Base-by-base conservation (phyloP, 768 basidiomycete genomes). In the Pulveroboletus sp. region DNA sequence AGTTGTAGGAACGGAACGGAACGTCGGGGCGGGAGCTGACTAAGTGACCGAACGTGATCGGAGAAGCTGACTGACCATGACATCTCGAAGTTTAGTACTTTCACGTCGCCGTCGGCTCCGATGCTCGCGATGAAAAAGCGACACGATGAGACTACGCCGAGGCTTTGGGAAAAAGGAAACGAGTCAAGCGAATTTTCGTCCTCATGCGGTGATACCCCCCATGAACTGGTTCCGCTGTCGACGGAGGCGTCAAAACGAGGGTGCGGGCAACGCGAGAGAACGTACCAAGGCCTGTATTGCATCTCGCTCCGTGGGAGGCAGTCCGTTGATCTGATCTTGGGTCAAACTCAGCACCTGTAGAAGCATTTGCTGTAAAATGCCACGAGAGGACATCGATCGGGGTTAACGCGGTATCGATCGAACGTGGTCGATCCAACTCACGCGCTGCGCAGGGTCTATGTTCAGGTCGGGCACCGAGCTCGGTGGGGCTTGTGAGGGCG, bases 301-400 rank as follows among this genome's bases (percentile, higher is more conserved):
- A 1, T 79, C 77, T 29, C 86, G 77, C 59, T 95, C 92, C 2
- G 77, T 75, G 5, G 88, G 85, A 24, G 91, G 88, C 42, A 96
- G 70, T 8, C 79, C 79, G 40, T 83, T 83, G 54, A 97, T 88
- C 65, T 95, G 92, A 38, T 89, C 91, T 39, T 76, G 83, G 1
- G 86, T 85, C 63, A 97, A 67, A 52, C 76, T 79, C 27, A 97
- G 71, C 1, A 97, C 93, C 71, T 93, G 92, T 68, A 91, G 77
- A 45, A 96, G 64, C 83, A 95, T 88, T 29, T 79, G 77, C 89
- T 88, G 58, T 44, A 38, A n/a, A n/a, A n/a, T n/a, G n/a, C n/a
- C n/a, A n/a, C n/a, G n/a, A n/a, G 13, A n/a, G 10, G 30, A 40
- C 30, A 19, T 11, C 5, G 17, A 20, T 22, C 32, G 20, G 47